Evolutionary conservation across 1,139 yeast species (phyloP).

Genomic region (Geotrichum phurueaensis): DNA sequence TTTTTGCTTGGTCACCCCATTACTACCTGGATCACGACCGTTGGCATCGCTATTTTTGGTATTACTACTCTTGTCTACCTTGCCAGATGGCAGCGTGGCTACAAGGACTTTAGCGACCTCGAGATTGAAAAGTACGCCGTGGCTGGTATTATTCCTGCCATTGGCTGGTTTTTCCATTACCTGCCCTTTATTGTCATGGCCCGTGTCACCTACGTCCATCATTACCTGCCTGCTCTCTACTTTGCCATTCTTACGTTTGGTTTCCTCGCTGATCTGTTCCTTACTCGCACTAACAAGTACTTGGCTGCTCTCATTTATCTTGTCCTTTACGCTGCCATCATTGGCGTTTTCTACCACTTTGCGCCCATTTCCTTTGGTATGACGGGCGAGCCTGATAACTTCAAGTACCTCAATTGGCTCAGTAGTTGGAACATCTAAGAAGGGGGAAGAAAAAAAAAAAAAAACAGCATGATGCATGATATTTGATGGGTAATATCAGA

Average conservation of each 20-base stretch:
- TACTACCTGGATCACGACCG: constrained; percentile 87
- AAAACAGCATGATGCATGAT: background rate
- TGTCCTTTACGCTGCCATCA: constrained; percentile 49
- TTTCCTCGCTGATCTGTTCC: constrained; percentile 59
- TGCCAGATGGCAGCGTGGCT: constrained; percentile 92
- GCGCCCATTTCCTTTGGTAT: constrained; percentile 83
- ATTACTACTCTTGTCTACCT: constrained; percentile 50
- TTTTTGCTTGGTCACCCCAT: constrained; percentile 90
- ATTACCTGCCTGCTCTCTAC: constrained; percentile 91
- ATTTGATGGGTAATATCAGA: too few species aligned
- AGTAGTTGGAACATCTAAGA: constrained; percentile 59
- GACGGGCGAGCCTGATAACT: constrained; percentile 70
- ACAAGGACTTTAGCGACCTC: constrained; percentile 53
- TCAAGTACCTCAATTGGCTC: constrained; percentile 68
- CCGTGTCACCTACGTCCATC: constrained; percentile 96
- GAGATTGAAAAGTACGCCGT: constrained; percentile 45
- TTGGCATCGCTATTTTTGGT: constrained; percentile 60
- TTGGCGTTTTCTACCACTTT: constrained; percentile 66
- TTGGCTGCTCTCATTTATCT: constrained; percentile 31
- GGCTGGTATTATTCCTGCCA: constrained; percentile 85
- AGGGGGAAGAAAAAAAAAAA: background rate
- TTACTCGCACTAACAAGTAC: constrained; percentile 38
- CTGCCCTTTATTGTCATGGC: constrained; percentile 91
- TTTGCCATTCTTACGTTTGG: constrained; percentile 83
- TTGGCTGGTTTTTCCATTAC: constrained; percentile 94